A percentile compares a stretch with the other conserved stretches of the same genome.
Evolutionary conservation across 805 yeast genomes (phyloP).

Genomic region (Suhomyces sp.): DNA sequence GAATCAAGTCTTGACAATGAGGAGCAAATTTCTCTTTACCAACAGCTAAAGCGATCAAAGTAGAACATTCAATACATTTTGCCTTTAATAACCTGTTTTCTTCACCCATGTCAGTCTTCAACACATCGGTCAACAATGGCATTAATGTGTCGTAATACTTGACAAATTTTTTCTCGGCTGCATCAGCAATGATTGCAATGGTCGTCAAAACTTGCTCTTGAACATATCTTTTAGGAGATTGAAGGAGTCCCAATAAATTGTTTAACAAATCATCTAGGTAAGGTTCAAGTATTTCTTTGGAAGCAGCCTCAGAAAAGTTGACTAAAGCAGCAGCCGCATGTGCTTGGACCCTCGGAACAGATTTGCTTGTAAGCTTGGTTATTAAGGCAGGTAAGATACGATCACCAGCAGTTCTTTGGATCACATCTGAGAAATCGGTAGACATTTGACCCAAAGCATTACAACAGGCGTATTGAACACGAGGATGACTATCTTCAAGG

Average conservation of each 20-base stretch:
- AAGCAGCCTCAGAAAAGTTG: constrained; percentile 89
- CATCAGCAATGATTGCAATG: constrained; percentile 95
- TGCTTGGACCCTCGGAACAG: constrained; percentile 91
- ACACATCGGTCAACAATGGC: constrained; percentile 79
- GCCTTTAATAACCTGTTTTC: constrained; percentile 82
- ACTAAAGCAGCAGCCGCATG: constrained; percentile 99
- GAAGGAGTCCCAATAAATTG: constrained; percentile 70
- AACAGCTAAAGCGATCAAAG: constrained; percentile 91
- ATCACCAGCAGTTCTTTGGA: constrained; percentile 78
- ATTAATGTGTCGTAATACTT: constrained; percentile 93
- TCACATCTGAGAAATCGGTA: constrained; percentile 88
- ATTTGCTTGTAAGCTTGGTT: constrained; percentile 66
- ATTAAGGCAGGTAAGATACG: constrained; percentile 85
- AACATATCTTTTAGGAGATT: constrained; percentile 85
- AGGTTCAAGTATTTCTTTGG: constrained; percentile 87
- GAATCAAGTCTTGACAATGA: constrained; percentile 70
- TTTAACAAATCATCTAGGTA: constrained; percentile 77
- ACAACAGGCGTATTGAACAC: constrained; percentile 97
- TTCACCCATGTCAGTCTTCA: constrained; percentile 73
- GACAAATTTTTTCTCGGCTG: constrained; percentile 82
- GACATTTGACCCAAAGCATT: constrained; percentile 96
- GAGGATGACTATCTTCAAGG: constrained; percentile 81
- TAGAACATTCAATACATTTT: constrained; percentile 93
- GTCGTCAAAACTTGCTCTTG: constrained; percentile 97
- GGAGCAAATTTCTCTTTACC: constrained; percentile 85